phyloP scores from a whole-genome alignment of 768 basidiomycete genomes.

The Termitomyces sp. region DNA sequence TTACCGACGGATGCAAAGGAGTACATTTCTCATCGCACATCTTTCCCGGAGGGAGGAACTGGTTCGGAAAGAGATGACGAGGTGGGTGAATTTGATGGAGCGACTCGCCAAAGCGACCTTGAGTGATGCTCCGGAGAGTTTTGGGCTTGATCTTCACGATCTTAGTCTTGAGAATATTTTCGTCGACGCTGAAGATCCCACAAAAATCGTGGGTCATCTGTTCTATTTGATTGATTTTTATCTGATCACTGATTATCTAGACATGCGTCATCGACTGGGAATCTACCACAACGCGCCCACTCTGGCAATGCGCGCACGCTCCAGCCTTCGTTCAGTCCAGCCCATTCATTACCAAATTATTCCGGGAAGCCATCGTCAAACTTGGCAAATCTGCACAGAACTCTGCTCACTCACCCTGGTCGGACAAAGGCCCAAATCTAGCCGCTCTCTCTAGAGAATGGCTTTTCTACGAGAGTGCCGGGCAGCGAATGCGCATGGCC shows the following conservation, averaged over 20 bases:
- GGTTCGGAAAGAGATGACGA: constrained; percentile 66
- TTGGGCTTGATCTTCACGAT: constrained; percentile 83
- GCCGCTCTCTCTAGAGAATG: constrained; percentile 58
- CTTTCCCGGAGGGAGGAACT: constrained; percentile 56
- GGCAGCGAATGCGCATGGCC: constrained; percentile 66
- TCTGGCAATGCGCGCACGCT: constrained; percentile 83
- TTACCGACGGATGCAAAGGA: constrained; percentile 77
- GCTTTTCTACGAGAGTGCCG: constrained; percentile 68
- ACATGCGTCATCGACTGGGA: constrained; percentile 91
- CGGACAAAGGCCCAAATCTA: constrained; percentile 26
- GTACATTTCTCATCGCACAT: constrained; percentile 76
- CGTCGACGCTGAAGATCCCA: constrained; percentile 64
- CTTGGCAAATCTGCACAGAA: constrained; percentile 25
- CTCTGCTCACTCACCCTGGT: constrained; percentile 19
- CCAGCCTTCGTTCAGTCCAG: constrained; percentile 79
- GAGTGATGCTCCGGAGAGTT: constrained; percentile 43
- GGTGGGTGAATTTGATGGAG: constrained; percentile 71
- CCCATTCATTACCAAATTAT: constrained; percentile 68
- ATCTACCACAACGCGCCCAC: constrained; percentile 81
- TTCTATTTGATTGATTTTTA: background rate
- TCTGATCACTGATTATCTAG: constrained; percentile 34
- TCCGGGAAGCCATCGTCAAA: constrained; percentile 59
- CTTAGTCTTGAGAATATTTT: constrained; percentile 83
- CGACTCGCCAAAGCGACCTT: constrained; percentile 33
- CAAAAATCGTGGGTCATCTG: constrained; percentile 61